Percentiles rank a stretch among this genome's conserved stretches.
Conservation (phyloP, 768 basidiomycete species). For the Royoungia palumana region DNA sequence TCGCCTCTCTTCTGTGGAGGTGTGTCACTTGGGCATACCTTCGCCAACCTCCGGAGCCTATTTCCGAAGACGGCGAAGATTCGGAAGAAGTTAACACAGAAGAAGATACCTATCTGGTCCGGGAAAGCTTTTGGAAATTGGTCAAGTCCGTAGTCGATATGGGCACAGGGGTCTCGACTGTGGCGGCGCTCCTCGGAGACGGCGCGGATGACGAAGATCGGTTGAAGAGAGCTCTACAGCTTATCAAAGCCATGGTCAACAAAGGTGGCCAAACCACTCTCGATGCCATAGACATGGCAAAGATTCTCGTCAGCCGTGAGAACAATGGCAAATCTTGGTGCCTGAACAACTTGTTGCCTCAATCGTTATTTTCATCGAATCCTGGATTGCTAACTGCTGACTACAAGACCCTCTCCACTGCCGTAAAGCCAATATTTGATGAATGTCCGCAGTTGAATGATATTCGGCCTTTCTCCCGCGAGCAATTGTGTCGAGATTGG, state of each 20-base stretch:
- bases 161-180: slow-evolving; percentile 53
- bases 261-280: slow-evolving; percentile 49
- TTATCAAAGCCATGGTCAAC: slow-evolving; percentile 56
- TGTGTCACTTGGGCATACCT: slow-evolving; percentile 63
- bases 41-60: slow-evolving; percentile 41
- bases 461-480: slow-evolving; percentile 52
- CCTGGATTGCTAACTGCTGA: slow-evolving; percentile 57
- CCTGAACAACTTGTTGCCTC: slow-evolving; percentile 46
- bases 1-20: slow-evolving; percentile 66
- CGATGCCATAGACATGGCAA: slow-evolving; percentile 54
- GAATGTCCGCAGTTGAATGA: slow-evolving; percentile 52
- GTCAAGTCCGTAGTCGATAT: slow-evolving; percentile 53
- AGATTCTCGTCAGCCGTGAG: slow-evolving; percentile 37
- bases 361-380: slow-evolving; percentile 51
- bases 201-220: slow-evolving; percentile 37
- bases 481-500: slow-evolving; percentile 54
- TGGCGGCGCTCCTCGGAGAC: slow-evolving; percentile 52
- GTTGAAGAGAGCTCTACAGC: slow-evolving; percentile 44
- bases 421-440: slow-evolving; percentile 51
- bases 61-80: slow-evolving; percentile 25
- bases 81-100: slow-evolving; percentile 14
- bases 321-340: slow-evolving; percentile 41
- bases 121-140: slow-evolving; percentile 45
- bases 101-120: slow-evolving; percentile 26
- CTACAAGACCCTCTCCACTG: slow-evolving; percentile 42